Percentiles rank a stretch among this genome's conserved stretches.
Evolutionary conservation across 257 asterid species (phyloP).

Genomic region (Leptodermis oblonga): DNA sequence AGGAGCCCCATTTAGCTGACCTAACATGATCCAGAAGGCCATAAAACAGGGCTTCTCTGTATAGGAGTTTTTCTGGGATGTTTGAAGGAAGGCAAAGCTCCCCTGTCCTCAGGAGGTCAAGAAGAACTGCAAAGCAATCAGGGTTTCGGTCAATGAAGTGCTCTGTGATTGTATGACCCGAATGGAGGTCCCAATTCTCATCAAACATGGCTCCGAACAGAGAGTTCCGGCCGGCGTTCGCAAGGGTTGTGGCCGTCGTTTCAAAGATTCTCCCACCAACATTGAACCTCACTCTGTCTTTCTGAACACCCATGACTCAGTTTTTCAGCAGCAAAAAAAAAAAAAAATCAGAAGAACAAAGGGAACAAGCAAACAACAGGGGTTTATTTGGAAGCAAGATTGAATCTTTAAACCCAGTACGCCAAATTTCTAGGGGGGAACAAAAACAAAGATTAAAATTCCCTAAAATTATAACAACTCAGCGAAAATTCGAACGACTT

Average conservation of each 20-base stretch:
- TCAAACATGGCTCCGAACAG: conserved; percentile 88
- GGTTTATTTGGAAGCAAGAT: conserved; percentile 7
- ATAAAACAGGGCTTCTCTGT: conserved; percentile 71
- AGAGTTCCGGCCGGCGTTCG: conserved; percentile 82
- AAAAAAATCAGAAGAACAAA: not conserved
- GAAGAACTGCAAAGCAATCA: conserved; percentile 71
- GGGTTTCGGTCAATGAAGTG: conserved; percentile 91
- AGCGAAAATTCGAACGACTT: conserved; percentile 16
- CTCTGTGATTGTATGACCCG: conserved; percentile 37
- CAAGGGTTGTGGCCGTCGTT: conserved; percentile 83
- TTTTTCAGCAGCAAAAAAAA: not conserved
- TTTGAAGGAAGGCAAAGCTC: conserved; percentile 65
- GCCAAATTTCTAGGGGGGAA: not conserved
- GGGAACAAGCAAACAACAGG: not conserved
- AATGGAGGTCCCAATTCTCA: conserved; percentile 62
- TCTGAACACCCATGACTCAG: conserved; percentile 70
- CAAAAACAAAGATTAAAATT: not conserved
- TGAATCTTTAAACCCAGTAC: not conserved
- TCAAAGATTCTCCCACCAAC: conserved; percentile 83
- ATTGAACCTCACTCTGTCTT: conserved; percentile 65
- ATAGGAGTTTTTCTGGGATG: conserved; percentile 56
- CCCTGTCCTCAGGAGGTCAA: conserved; percentile 86
- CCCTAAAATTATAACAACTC: not conserved
- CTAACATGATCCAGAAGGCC: conserved; percentile 75
- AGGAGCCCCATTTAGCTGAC: conserved; percentile 79